These are phyloP conservation scores for Nitzschia sp. DNA, from an alignment of 108 stramenopile species.

Conservation along the genomic window DNA sequence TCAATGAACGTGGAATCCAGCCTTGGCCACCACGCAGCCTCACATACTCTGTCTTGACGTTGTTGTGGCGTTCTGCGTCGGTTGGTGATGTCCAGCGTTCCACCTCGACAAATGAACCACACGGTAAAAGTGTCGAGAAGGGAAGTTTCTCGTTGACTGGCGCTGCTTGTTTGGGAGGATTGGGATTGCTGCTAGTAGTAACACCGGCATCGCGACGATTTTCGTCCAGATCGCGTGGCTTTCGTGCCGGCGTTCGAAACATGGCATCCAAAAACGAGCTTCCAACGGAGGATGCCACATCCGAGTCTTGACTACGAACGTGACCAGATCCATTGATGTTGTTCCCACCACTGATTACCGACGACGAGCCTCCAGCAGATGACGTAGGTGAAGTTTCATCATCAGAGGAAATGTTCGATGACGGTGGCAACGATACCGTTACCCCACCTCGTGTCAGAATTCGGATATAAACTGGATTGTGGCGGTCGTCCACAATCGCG, in stretches of 20 bases:
- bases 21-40: conserved; percentile 76
- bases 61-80: conserved; percentile 8
- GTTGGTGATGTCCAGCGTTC: conserved; percentile 46
- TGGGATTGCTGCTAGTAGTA: conserved; percentile 13
- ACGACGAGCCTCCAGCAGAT: conserved; percentile 37
- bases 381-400: conserved; percentile 46
- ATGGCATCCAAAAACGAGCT: conserved; percentile 63
- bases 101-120: conserved; percentile 75
- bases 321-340: conserved; percentile 1
- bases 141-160: conserved; percentile 15
- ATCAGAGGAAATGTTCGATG: conserved; percentile 25
- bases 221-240: too few relatives aligned
- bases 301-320: conserved; percentile 40
- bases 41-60: conserved; percentile 46
- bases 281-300: conserved; percentile 63
- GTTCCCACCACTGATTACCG: conserved; percentile 16
- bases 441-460: conserved; percentile 60
- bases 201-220: too few relatives aligned
- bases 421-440: conserved; percentile 61
- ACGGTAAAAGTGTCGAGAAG: conserved; percentile 50
- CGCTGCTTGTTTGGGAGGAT: conserved; percentile 8
- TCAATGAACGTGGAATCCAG: conserved; percentile 70
- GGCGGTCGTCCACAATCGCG: conserved; percentile 47
- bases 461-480: conserved; percentile 58
- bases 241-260: conserved; percentile 58